Conservation (phyloP, 129 eudicot genomes). For the Apium graveolens region DNA sequence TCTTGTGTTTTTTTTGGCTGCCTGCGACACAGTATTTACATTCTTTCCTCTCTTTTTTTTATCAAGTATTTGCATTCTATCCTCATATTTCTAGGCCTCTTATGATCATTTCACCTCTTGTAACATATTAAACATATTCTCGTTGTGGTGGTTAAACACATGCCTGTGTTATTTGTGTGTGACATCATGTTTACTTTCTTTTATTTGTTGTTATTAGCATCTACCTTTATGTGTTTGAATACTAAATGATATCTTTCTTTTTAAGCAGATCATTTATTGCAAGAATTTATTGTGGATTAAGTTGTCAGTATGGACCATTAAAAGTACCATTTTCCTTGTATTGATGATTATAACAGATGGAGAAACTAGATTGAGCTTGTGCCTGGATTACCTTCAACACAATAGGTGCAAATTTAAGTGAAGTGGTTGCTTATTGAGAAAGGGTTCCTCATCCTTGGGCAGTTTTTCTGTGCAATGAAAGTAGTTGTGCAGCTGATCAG, state of each 20-base stretch:
- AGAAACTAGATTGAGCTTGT: slow-evolving; percentile 5
- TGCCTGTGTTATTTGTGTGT: not conserved
- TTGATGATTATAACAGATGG: slow-evolving; percentile 6
- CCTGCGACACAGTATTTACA: not conserved
- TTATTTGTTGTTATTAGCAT: not conserved
- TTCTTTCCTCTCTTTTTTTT: not conserved
- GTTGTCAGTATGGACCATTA: not conserved
- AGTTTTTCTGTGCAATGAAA: not conserved
- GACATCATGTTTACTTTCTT: not conserved
- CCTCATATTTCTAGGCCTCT: not conserved
- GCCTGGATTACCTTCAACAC: not conserved
- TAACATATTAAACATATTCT: not conserved
- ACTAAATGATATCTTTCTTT: not conserved
- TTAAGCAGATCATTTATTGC: not conserved
- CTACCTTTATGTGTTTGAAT: not conserved
- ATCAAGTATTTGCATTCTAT: not conserved
- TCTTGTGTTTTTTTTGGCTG: not conserved
- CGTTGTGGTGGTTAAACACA: not conserved
- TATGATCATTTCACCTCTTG: not conserved
- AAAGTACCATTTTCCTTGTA: not conserved
- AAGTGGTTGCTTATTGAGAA: not conserved
- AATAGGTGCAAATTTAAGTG: not conserved
- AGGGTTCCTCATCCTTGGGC: not conserved
- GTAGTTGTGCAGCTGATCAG: not conserved
- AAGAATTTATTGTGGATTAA: not conserved